Base-by-base conservation (phyloP, 2,329 filamentous ascomycete species). In the Aspergillus puulaauensis region DNA sequence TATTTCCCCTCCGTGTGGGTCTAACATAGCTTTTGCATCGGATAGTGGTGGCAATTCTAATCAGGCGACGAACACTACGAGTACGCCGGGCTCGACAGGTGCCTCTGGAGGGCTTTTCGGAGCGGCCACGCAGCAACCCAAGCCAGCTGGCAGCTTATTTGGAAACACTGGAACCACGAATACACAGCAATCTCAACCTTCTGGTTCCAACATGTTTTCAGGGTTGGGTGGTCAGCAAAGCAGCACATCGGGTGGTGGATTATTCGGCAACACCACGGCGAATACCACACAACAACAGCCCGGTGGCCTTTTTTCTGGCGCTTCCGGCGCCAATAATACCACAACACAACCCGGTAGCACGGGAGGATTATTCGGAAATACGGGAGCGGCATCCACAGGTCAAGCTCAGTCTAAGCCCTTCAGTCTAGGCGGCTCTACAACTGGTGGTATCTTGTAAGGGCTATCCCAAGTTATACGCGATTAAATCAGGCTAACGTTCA, bases 371-470 rank as follows among this genome's bases (percentile, higher is more conserved):
- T 77, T 77, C 51, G 72, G 73, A 23, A 54, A 54, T 19, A 12
- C 44, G 12, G 66, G 64, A 44, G 63, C 64, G 31, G 57, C 41
- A 19, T 61, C 71, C 8, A 64, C 70, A 1, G 63, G 64, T 44
- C 75, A 76, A 58, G 65, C 65, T 23, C 73, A 75, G 54, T 57
- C 67, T 35, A 74, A 75, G 55, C 69, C 74, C 19, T 52, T 77
- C 52, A 67, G 71, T 7, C 52, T 72, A n/a, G 69, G 70, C 15
- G 57, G 59, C 27, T 64, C 72, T 51, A 67, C 70, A 9, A 62
- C 66, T 37, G 65, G 68, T 14, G 66, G 66, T 31, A 66, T 75
- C 37, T 73, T 76, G 74, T 76, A 65, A 73, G 73, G 65, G 40
- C 23, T 48, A 11, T 27, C 24, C 7, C 44, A 4, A 15, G 12